Evolutionary conservation across 768 basidiomycete genomes (phyloP).

Genomic region (Gyrodon lividus): DNA sequence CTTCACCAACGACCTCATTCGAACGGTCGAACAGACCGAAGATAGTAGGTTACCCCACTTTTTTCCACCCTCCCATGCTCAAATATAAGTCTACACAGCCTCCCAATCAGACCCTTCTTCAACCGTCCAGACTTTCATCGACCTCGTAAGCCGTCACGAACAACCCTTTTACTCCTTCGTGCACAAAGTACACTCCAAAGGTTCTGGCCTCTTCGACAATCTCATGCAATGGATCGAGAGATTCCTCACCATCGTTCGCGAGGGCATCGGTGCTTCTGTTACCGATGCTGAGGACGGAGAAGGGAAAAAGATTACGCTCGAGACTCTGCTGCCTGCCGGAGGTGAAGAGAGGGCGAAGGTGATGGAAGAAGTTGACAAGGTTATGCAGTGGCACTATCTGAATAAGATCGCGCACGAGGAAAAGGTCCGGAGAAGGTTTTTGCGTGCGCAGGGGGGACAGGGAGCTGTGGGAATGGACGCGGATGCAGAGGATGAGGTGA

Average conservation of each 20-base stretch:
- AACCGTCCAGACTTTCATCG: constrained; percentile 91
- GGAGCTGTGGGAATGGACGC: constrained; percentile 44
- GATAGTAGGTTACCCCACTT: constrained; percentile 57
- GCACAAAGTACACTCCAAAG: constrained; percentile 97
- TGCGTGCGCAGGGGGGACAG: constrained; percentile 51
- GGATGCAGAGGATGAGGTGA: constrained; percentile 77
- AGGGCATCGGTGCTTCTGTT: constrained; percentile 67
- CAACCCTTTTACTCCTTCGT: constrained; percentile 96
- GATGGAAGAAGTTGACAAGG: constrained; percentile 82
- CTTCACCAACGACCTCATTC: constrained; percentile 93
- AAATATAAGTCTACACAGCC: constrained; percentile 42
- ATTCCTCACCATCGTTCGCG: constrained; percentile 87
- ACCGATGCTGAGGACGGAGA: constrained; percentile 16
- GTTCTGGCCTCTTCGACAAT: constrained; percentile 87
- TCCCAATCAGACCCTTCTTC: constrained; percentile 78
- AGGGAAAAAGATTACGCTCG: constrained; percentile 60
- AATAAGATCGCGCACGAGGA: constrained; percentile 92
- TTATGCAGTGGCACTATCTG: constrained; percentile 91
- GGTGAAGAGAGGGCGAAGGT: constrained; percentile 75
- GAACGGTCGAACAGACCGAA: constrained; percentile 89
- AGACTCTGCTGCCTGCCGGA: constrained; percentile 84
- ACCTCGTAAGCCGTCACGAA: constrained; percentile 91
- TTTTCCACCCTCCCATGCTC: not conserved
- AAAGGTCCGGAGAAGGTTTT: constrained; percentile 85
- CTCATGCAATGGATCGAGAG: constrained; percentile 98